Evolutionary conservation across 1,284 basidiomycete species (phyloP).

Genomic region (Cronartium quercuum): DNA sequence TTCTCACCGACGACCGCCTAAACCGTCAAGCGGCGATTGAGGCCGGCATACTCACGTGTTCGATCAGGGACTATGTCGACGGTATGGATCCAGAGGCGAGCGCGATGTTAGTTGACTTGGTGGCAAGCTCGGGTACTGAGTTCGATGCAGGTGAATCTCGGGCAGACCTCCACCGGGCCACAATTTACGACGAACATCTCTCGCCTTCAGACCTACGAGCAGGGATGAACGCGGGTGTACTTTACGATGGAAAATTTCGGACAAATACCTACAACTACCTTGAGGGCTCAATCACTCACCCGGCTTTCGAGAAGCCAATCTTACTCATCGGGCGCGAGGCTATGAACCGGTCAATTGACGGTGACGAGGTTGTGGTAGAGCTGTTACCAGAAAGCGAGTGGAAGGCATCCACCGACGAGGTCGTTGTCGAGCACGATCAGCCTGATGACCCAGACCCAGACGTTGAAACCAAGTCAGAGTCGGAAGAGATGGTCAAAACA

Average conservation of each 20-base stretch:
- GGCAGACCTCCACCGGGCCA: conserved; percentile 18
- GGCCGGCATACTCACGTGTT: conserved; percentile 60
- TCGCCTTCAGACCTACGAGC: conserved; percentile 66
- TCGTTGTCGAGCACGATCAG: conserved; percentile 64
- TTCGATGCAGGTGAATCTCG: conserved; percentile 48
- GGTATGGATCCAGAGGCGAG: conserved; percentile 57
- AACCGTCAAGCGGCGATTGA: conserved; percentile 70
- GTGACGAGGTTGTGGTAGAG: conserved; percentile 87
- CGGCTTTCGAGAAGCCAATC: conserved; percentile 68
- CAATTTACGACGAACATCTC: conserved; percentile 62
- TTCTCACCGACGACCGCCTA: conserved; percentile 82
- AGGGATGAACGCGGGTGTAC: conserved; percentile 74
- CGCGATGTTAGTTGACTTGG: conserved; percentile 66
- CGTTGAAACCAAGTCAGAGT: conserved; percentile 38
- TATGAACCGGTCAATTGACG: conserved; percentile 92
- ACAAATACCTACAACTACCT: conserved; percentile 94
- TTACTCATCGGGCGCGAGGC: conserved; percentile 80
- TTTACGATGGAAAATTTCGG: conserved; percentile 89
- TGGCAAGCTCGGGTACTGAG: conserved; percentile 59
- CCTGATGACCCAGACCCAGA: conserved; percentile 79
- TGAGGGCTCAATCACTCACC: conserved; percentile 76
- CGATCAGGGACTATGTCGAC: conserved; percentile 74
- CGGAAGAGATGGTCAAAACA: conserved; percentile 17
- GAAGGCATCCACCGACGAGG: conserved; percentile 86
- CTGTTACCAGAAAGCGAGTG: conserved; percentile 81